Conservation (phyloP, 2,329 filamentous ascomycete genomes). For the Xylaria sp. region DNA sequence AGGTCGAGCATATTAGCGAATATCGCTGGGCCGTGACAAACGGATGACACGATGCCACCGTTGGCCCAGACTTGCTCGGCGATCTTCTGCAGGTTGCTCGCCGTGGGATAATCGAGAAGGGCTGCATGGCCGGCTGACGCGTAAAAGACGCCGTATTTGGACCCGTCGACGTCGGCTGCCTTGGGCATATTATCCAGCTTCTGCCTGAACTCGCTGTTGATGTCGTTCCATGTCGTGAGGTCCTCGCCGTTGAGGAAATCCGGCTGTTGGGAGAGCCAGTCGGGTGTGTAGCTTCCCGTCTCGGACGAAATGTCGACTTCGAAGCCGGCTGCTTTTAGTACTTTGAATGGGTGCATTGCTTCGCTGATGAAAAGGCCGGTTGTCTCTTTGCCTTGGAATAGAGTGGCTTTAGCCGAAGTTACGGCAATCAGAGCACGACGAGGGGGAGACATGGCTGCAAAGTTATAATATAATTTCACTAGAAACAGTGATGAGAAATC, state of each 20-base stretch:
- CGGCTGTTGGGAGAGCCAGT: constrained; percentile 57
- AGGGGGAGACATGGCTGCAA: constrained; percentile 46
- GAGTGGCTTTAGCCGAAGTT: constrained; percentile 56
- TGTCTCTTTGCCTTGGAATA: constrained; percentile 56
- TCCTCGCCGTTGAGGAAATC: constrained; percentile 57
- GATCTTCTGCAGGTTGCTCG: constrained; percentile 55
- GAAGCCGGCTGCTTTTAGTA: constrained; percentile 58
- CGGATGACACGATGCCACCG: constrained; percentile 56
- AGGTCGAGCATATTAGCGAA: constrained; percentile 51
- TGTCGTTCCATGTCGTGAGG: constrained; percentile 54
- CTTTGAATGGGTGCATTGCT: constrained; percentile 61
- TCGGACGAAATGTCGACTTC: constrained; percentile 61
- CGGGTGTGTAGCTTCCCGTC: constrained; percentile 56
- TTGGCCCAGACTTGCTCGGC: constrained; percentile 54
- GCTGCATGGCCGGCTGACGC: constrained; percentile 58
- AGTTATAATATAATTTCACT: constrained; percentile 1
- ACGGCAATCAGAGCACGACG: constrained; percentile 56
- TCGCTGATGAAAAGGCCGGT: constrained; percentile 60
- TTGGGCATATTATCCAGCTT: constrained; percentile 58
- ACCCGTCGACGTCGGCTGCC: constrained; percentile 51
- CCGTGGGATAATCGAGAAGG: constrained; percentile 59
- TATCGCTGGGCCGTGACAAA: constrained; percentile 56
- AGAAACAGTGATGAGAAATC: neutral
- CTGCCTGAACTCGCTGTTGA: constrained; percentile 55
- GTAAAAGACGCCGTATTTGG: constrained; percentile 55